A percentile compares a stretch with the other conserved stretches of the same genome.
Evolutionary conservation across 129 eudicot genomes (phyloP).

Genomic region (Tanacetum coccineum): DNA sequence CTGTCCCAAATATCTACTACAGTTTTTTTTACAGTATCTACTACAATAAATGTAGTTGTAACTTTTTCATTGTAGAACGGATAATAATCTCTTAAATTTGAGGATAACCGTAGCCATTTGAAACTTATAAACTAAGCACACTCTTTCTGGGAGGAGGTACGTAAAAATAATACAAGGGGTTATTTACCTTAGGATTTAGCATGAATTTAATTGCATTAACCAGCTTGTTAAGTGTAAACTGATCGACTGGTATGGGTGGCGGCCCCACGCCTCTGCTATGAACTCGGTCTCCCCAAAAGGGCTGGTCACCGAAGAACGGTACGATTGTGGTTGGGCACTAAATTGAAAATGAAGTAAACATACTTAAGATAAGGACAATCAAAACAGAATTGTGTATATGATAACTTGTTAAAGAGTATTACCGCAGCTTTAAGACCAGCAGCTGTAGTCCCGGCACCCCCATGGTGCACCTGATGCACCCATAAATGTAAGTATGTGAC

Average conservation of each 20-base stretch:
- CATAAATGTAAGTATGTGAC: neutral
- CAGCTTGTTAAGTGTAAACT: constrained; percentile 69
- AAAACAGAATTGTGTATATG: neutral
- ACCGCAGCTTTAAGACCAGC: constrained; percentile 99
- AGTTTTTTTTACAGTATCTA: no score
- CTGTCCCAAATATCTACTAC: no score
- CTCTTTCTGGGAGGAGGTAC: neutral
- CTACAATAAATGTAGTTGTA: no score
- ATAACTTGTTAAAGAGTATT: constrained; percentile 14
- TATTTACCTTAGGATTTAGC: constrained; percentile 77
- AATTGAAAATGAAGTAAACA: constrained; percentile 18
- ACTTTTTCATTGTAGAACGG: no score
- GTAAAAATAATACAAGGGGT: neutral
- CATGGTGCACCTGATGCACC: constrained; percentile 81
- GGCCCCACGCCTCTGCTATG: constrained; percentile 98
- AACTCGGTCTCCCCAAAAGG: constrained; percentile 97
- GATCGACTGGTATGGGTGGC: constrained; percentile 75
- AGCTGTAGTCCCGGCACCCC: constrained; percentile 99
- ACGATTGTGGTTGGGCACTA: constrained; percentile 97
- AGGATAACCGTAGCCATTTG: neutral
- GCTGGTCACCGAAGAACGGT: constrained; percentile 99
- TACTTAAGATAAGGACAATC: neutral
- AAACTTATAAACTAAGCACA: neutral
- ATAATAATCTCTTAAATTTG: neutral
- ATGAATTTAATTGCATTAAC: constrained; percentile 79